Conservation (phyloP, 2,329 filamentous ascomycete genomes). For the Parastagonospora nodorum region DNA sequence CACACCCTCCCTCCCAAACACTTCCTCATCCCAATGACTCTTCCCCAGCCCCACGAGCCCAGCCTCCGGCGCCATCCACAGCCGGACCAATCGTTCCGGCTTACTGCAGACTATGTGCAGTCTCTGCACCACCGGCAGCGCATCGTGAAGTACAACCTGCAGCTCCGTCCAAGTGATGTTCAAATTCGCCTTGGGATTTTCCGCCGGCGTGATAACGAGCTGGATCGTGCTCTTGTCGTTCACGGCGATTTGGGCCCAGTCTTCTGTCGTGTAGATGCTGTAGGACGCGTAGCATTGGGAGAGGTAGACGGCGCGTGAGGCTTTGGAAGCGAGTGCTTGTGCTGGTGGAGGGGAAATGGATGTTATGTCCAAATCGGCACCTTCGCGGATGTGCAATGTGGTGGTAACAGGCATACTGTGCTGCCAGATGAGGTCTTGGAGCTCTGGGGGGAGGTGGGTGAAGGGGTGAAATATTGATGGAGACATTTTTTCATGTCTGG, state of each 20-base stretch:
- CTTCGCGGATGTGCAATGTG: slow-evolving; percentile 1
- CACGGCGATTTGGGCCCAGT: slow-evolving; percentile 13
- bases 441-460: neutral
- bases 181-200: slow-evolving; percentile 2
- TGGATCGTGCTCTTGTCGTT: slow-evolving; percentile 10
- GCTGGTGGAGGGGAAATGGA: slow-evolving; percentile 8
- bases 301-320: slow-evolving; percentile 9
- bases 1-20: slow-evolving; percentile 14
- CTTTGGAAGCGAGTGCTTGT: slow-evolving; percentile 9
- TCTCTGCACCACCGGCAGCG: slow-evolving; percentile 7
- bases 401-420: neutral
- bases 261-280: slow-evolving; percentile 7
- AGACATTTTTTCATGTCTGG: neutral
- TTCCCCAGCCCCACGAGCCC: slow-evolving; percentile 16
- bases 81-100: slow-evolving; percentile 12
- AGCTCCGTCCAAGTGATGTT: slow-evolving; percentile 21
- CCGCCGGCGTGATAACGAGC: slow-evolving; percentile 11
- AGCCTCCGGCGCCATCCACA: slow-evolving; percentile 17
- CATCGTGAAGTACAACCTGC: slow-evolving; percentile 11
- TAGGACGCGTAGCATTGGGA: slow-evolving; percentile 4
- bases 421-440: slow-evolving; percentile 1
- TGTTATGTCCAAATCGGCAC: slow-evolving; percentile 5
- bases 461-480: slow-evolving; percentile 1
- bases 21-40: slow-evolving; percentile 12
- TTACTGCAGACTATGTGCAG: slow-evolving; percentile 13